phyloP scores from a whole-genome alignment of 768 basidiomycete genomes.

The Suillus tomentosus region DNA sequence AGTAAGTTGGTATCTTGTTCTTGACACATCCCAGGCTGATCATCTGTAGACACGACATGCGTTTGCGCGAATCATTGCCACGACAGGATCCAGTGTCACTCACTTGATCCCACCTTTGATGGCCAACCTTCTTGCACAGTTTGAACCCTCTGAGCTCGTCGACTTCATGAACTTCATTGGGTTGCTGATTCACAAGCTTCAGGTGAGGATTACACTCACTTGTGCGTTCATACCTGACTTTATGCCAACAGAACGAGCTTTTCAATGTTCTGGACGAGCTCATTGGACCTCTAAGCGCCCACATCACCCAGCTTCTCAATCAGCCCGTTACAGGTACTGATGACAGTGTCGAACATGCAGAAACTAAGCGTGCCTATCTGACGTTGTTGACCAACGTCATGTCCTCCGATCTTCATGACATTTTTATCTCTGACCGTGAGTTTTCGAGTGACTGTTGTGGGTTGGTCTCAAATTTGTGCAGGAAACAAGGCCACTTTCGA shows the following conservation, averaged over 20 bases:
- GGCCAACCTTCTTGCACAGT: constrained; percentile 86
- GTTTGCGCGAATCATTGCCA: constrained; percentile 89
- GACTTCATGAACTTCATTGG: constrained; percentile 97
- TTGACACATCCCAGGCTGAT: constrained; percentile 14
- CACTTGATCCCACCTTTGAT: constrained; percentile 89
- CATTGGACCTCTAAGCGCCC: constrained; percentile 80
- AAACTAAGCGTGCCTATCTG: constrained; percentile 90
- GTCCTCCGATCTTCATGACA: constrained; percentile 74
- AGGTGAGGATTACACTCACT: constrained; percentile 49
- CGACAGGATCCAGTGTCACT: constrained; percentile 84
- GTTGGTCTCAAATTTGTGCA: constrained; percentile 21
- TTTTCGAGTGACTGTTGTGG: constrained; percentile 27
- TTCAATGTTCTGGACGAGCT: constrained; percentile 89
- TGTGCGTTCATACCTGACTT: constrained; percentile 7
- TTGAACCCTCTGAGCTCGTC: constrained; percentile 88
- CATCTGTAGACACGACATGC: constrained; percentile 79
- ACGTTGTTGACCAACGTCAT: constrained; percentile 79
- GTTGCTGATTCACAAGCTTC: constrained; percentile 86
- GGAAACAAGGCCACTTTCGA: constrained; percentile 75
- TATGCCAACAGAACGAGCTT: constrained; percentile 65
- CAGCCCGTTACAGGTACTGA: constrained; percentile 87
- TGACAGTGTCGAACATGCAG: constrained; percentile 72
- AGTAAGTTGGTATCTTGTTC: constrained; percentile 47
- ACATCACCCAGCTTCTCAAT: constrained; percentile 78
- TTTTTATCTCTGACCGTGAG: constrained; percentile 87